Percentiles rank a stretch among this genome's conserved stretches.
Evolutionary conservation across 164 flowering plant species (phyloP).

Genomic region (Paratinospora sagittata): DNA sequence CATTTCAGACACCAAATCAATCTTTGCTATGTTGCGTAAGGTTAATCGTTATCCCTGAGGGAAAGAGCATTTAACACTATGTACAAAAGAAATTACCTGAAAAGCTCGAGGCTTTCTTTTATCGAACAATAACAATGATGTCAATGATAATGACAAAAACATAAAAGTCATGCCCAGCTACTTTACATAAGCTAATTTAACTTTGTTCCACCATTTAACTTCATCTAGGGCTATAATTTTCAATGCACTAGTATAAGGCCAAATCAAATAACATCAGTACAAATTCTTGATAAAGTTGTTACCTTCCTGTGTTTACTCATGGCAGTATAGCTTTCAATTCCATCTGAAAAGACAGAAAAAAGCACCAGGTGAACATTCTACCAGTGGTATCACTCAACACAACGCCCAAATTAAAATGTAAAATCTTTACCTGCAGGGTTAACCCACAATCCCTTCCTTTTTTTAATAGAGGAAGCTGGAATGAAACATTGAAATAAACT

Average conservation of each 20-base stretch:
- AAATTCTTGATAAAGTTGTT: slow-evolving; percentile 1
- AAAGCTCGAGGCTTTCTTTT: no score
- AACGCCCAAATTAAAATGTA: slow-evolving; percentile 1
- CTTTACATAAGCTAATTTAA: no score
- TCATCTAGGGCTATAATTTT: neutral
- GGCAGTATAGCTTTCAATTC: slow-evolving; percentile 26
- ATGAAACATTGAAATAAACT: slow-evolving; percentile 2
- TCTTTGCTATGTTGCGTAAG: no score
- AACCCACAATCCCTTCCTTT: slow-evolving; percentile 27
- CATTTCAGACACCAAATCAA: neutral
- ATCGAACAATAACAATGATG: no score
- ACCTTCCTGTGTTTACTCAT: slow-evolving; percentile 43
- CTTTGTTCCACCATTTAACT: no score
- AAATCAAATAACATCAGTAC: neutral
- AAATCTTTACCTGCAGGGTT: slow-evolving; percentile 31
- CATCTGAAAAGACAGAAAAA: slow-evolving; percentile 32
- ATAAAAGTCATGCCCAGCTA: no score
- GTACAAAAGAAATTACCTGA: no score
- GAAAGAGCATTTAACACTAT: no score
- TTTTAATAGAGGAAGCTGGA: slow-evolving; percentile 31
- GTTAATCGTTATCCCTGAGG: no score
- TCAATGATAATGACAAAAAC: no score
- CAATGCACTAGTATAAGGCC: neutral
- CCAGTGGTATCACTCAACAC: neutral
- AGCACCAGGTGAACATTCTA: neutral